phyloP scores from a whole-genome alignment of 2,329 filamentous ascomycete genomes.

The Epichloe scottii region DNA sequence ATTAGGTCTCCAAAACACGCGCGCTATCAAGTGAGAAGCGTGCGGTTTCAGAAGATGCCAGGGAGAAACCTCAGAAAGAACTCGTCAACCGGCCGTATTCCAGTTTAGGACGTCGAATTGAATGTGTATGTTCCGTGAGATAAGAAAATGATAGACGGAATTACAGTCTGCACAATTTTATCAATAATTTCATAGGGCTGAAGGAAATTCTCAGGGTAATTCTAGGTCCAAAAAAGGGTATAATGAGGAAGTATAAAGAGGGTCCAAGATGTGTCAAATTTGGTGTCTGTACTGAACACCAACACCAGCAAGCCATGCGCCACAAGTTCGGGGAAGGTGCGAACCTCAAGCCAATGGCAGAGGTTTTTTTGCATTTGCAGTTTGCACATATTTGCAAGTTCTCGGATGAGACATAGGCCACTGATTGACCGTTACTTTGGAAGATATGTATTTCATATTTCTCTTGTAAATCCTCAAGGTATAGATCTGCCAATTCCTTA shows the following conservation, averaged over 20 bases:
- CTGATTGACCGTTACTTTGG: background rate
- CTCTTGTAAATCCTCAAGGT: background rate
- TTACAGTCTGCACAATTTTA: background rate
- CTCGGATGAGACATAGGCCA: background rate
- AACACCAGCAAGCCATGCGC: background rate
- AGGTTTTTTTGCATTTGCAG: background rate
- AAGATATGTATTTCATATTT: background rate
- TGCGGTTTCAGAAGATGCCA: background rate
- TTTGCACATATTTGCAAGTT: background rate
- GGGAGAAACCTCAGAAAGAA: background rate
- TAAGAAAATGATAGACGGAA: background rate
- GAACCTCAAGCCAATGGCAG: background rate
- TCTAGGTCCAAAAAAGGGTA: background rate
- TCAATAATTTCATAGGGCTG: background rate
- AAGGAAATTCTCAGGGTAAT: background rate
- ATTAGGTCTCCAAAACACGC: conserved; percentile 8
- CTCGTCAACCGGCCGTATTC: background rate
- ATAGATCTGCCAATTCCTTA: background rate
- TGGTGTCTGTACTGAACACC: background rate
- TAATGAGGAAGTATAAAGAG: too few relatives aligned
- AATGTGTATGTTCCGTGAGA: background rate
- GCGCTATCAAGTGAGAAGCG: background rate
- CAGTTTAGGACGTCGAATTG: background rate
- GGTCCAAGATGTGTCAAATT: background rate
- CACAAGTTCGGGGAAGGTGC: background rate